A percentile compares a stretch with the other conserved stretches of the same genome.
phyloP scores from a whole-genome alignment of 1,284 basidiomycete species.

The Amylostereum chailletii region DNA sequence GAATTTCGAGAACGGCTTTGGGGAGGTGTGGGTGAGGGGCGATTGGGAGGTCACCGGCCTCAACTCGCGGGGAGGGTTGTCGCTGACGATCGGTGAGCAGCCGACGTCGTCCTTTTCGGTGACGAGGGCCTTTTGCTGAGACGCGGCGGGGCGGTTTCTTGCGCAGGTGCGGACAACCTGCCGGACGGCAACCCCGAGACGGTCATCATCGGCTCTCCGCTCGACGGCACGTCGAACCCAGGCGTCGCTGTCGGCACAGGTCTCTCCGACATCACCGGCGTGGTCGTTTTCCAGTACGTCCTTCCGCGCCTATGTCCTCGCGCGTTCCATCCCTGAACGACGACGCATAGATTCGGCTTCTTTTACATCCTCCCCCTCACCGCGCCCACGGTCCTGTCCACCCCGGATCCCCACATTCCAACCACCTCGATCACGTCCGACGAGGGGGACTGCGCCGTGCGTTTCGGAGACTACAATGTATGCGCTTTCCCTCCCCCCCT shows the following conservation, averaged over 20 bases:
- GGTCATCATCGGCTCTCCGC: slow-evolving; percentile 44
- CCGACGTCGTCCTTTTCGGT: neutral
- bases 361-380: slow-evolving; percentile 50
- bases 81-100: slow-evolving; percentile 37
- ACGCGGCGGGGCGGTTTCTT: neutral
- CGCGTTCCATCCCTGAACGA: slow-evolving; percentile 1
- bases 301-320: neutral
- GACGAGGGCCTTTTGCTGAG: neutral
- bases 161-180: slow-evolving; percentile 32
- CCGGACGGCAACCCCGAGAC: slow-evolving; percentile 52
- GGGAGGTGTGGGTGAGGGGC: slow-evolving; percentile 54
- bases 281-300: slow-evolving; percentile 45
- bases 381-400: slow-evolving; percentile 37
- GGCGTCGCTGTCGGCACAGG: slow-evolving; percentile 36
- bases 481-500: slow-evolving; percentile 5
- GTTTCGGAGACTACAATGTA: slow-evolving; percentile 57
- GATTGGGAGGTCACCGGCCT: slow-evolving; percentile 48
- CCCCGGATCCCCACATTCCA: slow-evolving; percentile 24
- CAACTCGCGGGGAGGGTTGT: slow-evolving; percentile 51
- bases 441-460: slow-evolving; percentile 36
- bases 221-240: slow-evolving; percentile 50
- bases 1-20: slow-evolving; percentile 44
- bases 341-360: slow-evolving; percentile 29
- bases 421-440: slow-evolving; percentile 30
- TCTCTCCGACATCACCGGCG: slow-evolving; percentile 46